phyloP scores from a whole-genome alignment of 208 protist genomes.

The Tritrichomonas foetus region DNA sequence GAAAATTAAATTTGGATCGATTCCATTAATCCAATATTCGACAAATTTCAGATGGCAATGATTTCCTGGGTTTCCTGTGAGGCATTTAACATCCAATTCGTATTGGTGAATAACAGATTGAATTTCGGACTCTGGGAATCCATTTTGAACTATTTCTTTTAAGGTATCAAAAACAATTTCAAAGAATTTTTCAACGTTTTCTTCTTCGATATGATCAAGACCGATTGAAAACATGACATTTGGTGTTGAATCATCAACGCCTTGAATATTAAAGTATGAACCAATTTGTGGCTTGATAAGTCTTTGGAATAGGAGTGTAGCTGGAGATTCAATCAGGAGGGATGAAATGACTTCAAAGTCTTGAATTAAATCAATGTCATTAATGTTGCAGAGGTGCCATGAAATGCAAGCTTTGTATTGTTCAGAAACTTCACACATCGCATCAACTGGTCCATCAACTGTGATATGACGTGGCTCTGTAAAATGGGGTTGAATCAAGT shows the following conservation, averaged over 20 bases:
- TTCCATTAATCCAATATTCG: neutral
- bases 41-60: neutral
- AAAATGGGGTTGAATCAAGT: neutral
- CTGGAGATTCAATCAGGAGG: neutral
- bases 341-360: neutral
- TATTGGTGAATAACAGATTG: conserved; percentile 11
- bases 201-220: neutral
- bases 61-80: neutral
- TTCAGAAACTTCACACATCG: neutral
- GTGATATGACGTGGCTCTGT: neutral
- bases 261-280: neutral
- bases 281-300: conserved; percentile 9
- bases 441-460: neutral
- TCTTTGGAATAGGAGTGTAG: neutral
- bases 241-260: neutral
- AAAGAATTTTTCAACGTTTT: neutral
- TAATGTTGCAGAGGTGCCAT: neutral
- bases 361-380: neutral
- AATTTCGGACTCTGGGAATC: neutral
- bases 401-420: neutral
- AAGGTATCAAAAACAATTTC: conserved; percentile 17
- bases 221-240: neutral
- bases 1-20: neutral
- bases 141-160: neutral
- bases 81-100: neutral